phyloP scores from a whole-genome alignment of 495 filamentous ascomycete species.

The Aspergillus olivimuriae region DNA sequence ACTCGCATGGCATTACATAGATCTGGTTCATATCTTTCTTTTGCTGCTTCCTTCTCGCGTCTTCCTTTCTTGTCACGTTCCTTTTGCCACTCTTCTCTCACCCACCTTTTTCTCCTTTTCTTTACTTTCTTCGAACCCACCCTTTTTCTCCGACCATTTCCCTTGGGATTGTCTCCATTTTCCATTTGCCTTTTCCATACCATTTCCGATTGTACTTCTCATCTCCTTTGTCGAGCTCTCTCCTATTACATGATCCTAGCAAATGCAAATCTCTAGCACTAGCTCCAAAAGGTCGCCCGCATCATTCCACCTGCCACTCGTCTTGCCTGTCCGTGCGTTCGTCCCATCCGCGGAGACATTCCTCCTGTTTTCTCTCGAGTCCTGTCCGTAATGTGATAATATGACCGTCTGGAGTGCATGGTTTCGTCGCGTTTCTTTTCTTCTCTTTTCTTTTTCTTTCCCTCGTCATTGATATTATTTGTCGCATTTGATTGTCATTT shows the following conservation, averaged over 20 bases:
- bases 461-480: slow-evolving; percentile 16
- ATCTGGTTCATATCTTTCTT: slow-evolving; percentile 37
- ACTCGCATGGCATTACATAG: slow-evolving; percentile 45
- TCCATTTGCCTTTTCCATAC: slow-evolving; percentile 20
- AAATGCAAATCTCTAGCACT: slow-evolving; percentile 32
- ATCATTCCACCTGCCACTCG: too few relatives aligned
- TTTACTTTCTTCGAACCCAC: slow-evolving; percentile 6
- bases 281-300: slow-evolving; percentile 19
- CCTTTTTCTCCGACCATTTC: slow-evolving; percentile 15
- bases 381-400: too few relatives aligned
- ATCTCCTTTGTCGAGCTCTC: slow-evolving; percentile 31
- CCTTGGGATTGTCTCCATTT: slow-evolving; percentile 11
- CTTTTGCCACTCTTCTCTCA: slow-evolving; percentile 10
- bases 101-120: slow-evolving; percentile 12
- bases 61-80: slow-evolving; percentile 10
- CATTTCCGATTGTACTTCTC: slow-evolving; percentile 33
- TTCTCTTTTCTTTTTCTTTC: neutral
- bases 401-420: too few relatives aligned
- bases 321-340: too few relatives aligned
- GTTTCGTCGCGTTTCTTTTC: slow-evolving; percentile 1
- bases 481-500: too few relatives aligned
- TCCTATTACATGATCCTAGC: slow-evolving; percentile 36
- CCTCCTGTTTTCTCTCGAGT: too few relatives aligned
- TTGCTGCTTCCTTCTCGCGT: slow-evolving; percentile 6
- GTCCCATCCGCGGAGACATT: too few relatives aligned